phyloP scores from a whole-genome alignment of 2,329 filamentous ascomycete genomes.

The Phialophora expanda region DNA sequence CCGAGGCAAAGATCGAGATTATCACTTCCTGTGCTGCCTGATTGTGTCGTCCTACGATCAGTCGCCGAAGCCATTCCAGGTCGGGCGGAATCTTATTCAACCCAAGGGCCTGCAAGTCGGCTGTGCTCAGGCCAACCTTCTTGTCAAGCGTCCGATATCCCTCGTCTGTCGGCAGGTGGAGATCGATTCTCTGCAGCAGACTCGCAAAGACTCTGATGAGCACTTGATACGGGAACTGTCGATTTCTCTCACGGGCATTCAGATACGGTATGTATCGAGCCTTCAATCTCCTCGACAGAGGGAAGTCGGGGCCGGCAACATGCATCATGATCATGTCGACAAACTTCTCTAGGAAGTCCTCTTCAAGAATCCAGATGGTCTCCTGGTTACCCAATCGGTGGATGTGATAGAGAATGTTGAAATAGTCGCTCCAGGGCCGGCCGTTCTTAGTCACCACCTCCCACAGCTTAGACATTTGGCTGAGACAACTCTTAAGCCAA shows the following conservation, averaged over 20 bases:
- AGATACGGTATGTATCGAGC: conserved; percentile 53
- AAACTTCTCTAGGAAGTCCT: conserved; percentile 64
- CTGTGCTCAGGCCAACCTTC: conserved; percentile 28
- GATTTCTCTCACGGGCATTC: conserved; percentile 53
- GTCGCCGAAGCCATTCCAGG: conserved; percentile 65
- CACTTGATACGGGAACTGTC: conserved; percentile 51
- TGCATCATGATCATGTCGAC: conserved; percentile 64
- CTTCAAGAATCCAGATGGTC: conserved; percentile 63
- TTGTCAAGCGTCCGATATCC: conserved; percentile 47
- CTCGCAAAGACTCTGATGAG: conserved; percentile 51
- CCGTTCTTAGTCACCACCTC: conserved; percentile 29
- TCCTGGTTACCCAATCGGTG: conserved; percentile 66
- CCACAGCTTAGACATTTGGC: conserved; percentile 29
- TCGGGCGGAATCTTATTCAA: conserved; percentile 42
- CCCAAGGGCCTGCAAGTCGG: conserved; percentile 30
- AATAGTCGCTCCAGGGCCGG: conserved; percentile 77
- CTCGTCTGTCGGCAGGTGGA: conserved; percentile 50
- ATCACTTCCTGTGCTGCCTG: conserved; percentile 60
- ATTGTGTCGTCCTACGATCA: conserved; percentile 68
- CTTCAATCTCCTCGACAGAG: conserved; percentile 24
- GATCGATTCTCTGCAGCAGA: conserved; percentile 44
- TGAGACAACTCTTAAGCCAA: conserved; percentile 25
- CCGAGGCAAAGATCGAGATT: conserved; percentile 61
- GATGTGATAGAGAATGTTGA: conserved; percentile 71
- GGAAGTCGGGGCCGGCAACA: conserved; percentile 28